Evolutionary conservation across 2,329 filamentous ascomycete species (phyloP), one percentile per base, ranked within the genome.

Genomic region (Fusarium armeniacum): DNA sequence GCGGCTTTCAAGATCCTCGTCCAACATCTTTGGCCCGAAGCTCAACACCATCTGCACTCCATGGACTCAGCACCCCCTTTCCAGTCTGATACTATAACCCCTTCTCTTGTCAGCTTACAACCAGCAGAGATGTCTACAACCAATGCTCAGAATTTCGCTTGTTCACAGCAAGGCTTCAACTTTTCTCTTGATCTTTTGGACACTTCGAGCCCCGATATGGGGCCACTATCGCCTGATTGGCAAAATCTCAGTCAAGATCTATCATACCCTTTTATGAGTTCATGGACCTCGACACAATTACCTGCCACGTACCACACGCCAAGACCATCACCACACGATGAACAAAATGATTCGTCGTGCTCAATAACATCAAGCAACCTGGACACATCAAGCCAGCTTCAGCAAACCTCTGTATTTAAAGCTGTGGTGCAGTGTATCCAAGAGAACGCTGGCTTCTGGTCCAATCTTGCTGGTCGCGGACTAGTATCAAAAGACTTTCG

Each of bases 21-120:
- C 1, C 0, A 12, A 1, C 10, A 7, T 0, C 69, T 74, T 18
- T 75, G 71, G 73, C 73, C 73, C 0, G 62, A 74, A 33, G 60
- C 68, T 1, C 46, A 15, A 3, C 44, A 55, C 1, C 58, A 65
- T 6, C 53, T 74, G 1, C 59, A 72, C 12, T 52, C 51, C 10
- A 33, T 49, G 1, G 22, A 49, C 1, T 13, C 32, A 6, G 6
- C 7, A 26, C 11, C 7, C 12, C 8, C 32, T n/a, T 9, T 24
- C 5, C 46, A 50, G 2, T n/a, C 5, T 6, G 46, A 16, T 15
- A 18, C 16, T 4, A n/a, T 36, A 26, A 20, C 35, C 10, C 33
- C 33, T 20, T 36, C 18, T 9, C 16, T 20, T 2, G 9, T 36
- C 16, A 5, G 12, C 12, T 3, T 28, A 3, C 47, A 38, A 50